phyloP scores from a whole-genome alignment of 2,329 filamentous ascomycete species.

The Xylaria sp. region DNA sequence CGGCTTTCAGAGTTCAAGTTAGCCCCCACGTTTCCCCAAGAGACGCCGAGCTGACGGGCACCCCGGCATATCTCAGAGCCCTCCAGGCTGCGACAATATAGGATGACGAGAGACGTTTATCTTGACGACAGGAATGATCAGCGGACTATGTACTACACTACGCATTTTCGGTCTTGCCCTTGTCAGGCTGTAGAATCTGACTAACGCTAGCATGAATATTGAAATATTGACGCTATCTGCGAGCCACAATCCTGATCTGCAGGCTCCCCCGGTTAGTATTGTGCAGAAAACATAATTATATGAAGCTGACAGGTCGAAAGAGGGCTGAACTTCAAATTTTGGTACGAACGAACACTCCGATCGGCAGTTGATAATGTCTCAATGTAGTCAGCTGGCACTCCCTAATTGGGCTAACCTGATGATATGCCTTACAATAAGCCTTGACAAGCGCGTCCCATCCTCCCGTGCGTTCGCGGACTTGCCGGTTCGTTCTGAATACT shows the following conservation, averaged over 20 bases:
- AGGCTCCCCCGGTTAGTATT: constrained; percentile 4
- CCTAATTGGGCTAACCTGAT: not conserved
- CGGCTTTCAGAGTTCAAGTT: not conserved
- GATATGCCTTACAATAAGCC: not conserved
- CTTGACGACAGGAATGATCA: constrained; percentile 3
- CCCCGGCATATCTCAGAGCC: constrained; percentile 2
- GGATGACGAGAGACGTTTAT: not conserved
- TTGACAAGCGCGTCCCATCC: not conserved
- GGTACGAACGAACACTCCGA: not conserved
- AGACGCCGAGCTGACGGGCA: constrained; percentile 2
- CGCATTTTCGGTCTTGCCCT: constrained; percentile 21
- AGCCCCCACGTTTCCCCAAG: constrained; percentile 15
- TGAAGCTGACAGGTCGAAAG: constrained; percentile 15
- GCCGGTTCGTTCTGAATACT: not conserved
- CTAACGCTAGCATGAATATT: not conserved
- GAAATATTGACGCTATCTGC: constrained; percentile 16
- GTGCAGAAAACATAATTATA: not conserved
- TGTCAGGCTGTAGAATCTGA: constrained; percentile 21
- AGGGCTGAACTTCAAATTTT: constrained; percentile 4
- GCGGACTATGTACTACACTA: not conserved
- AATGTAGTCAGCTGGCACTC: not conserved
- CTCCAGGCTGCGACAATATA: constrained; percentile 9
- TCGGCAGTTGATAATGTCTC: not conserved
- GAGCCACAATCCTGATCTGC: constrained; percentile 19
- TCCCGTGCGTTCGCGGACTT: not conserved